Conservation (phyloP, 2,329 filamentous ascomycete species). For the Pseudogymnoascus sp. region DNA sequence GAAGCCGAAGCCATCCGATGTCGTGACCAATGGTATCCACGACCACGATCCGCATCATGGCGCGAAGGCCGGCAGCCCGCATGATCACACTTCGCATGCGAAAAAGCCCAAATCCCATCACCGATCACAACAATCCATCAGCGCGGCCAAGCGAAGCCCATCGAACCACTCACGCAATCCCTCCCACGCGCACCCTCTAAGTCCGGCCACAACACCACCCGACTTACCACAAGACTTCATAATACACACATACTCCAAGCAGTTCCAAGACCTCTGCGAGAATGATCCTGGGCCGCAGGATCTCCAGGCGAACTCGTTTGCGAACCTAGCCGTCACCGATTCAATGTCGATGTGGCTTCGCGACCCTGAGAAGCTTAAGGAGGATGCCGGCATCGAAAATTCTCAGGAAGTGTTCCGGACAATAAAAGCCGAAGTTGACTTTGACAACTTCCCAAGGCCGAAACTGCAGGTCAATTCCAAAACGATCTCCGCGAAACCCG, state of each 20-base stretch:
- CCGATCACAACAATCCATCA: conserved; percentile 68
- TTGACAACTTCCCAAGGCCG: conserved; percentile 24
- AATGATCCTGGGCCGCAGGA: conserved; percentile 51
- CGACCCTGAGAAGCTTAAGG: conserved; percentile 60
- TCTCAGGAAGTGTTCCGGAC: conserved; percentile 58
- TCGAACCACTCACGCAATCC: conserved; percentile 55
- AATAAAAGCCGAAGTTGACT: conserved; percentile 25
- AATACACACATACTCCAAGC: conserved; percentile 63
- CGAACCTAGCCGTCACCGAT: conserved; percentile 66
- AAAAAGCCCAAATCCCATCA: conserved; percentile 83
- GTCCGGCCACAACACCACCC: conserved; percentile 69
- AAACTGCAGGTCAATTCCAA: conserved; percentile 24
- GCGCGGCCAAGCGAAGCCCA: conserved; percentile 57
- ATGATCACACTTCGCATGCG: conserved; percentile 47
- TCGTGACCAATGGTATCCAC: conserved; percentile 61
- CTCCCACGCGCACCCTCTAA: conserved; percentile 54
- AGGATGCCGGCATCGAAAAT: conserved; percentile 56
- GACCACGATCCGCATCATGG: conserved; percentile 43
- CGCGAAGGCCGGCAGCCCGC: conserved; percentile 40
- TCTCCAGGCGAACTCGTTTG: conserved; percentile 69
- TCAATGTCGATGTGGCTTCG: conserved; percentile 72
- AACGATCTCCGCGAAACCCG: conserved; percentile 27
- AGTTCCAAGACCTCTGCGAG: conserved; percentile 70
- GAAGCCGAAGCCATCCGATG: conserved; percentile 65
- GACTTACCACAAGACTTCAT: conserved; percentile 56